These are phyloP conservation scores for Colletotrichum sp. DNA, from an alignment of 2,329 filamentous ascomycete genomes.

Conservation along the genomic window DNA sequence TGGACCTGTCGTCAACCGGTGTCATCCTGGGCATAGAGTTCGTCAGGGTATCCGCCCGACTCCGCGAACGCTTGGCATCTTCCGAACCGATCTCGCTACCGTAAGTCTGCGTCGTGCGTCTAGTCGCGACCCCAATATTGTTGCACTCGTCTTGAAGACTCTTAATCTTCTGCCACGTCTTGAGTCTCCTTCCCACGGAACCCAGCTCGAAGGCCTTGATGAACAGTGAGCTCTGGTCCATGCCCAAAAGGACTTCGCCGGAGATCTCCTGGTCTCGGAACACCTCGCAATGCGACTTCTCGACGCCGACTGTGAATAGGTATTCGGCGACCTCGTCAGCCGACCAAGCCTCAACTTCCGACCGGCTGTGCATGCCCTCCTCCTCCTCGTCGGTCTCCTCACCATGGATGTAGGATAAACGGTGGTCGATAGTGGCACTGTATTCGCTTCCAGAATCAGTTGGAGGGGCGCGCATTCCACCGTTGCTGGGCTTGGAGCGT, in stretches of 20 bases:
- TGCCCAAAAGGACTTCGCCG: conserved; percentile 88
- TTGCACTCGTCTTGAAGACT: conserved; percentile 86
- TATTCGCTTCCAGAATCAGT: conserved; percentile 91
- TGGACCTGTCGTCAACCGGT: conserved; percentile 47
- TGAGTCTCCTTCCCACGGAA: conserved; percentile 85
- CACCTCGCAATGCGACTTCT: conserved; percentile 89
- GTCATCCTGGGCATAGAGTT: conserved; percentile 46
- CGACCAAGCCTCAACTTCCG: conserved; percentile 81
- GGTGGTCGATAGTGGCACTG: conserved; percentile 77
- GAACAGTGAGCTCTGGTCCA: conserved; percentile 95
- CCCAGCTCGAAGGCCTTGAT: conserved; percentile 95
- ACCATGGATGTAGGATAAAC: conserved; percentile 90
- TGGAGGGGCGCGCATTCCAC: conserved; percentile 54
- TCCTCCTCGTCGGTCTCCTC: conserved; percentile 96
- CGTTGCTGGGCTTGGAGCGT: conserved; percentile 57
- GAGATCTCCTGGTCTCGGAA: conserved; percentile 96
- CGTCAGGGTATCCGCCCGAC: conserved; percentile 63
- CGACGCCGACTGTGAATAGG: conserved; percentile 83
- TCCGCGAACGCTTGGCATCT: conserved; percentile 53
- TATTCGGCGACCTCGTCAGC: conserved; percentile 87
- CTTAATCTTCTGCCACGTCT: conserved; percentile 98
- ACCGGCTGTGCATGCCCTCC: conserved; percentile 66
- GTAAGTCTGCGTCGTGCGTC: conserved; percentile 61
- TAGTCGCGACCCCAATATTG: conserved; percentile 46
- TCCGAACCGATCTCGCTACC: conserved; percentile 66